Base-by-base conservation (phyloP, 2,329 filamentous ascomycete species). In the Ophidiomyces ophidiicola region DNA sequence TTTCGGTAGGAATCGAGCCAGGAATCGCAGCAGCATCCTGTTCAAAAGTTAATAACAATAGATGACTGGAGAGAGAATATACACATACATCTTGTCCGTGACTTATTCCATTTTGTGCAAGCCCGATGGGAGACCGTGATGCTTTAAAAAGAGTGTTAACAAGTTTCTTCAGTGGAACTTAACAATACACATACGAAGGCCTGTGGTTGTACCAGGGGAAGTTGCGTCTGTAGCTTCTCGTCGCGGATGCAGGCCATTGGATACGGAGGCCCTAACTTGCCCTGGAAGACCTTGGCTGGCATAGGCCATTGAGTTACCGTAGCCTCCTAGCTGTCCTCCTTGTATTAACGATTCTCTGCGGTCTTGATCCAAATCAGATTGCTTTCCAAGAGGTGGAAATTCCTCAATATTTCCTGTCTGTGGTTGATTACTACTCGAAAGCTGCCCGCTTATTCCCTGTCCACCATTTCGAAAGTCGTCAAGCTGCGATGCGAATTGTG, bases 371-470 rank as follows among this genome's bases (percentile, higher is more conserved):
- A 44, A 30, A 15, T 44, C 46, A 12, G 36, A 30, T 19, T 68
- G 68, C 33, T 70, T 67, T 37, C 71, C 68, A 34, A 77, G 56
- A n/a, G 74, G 71, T 43, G 72, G 72, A 43, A 76, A 77, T 39
- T 76, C 73, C 11, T 76, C 72, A 33, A 73, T 71, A 48, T 68
- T 72, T 46, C 68, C 67, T 18, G 71, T 65, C 47, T 72, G 69
- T 29, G 70, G 69, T 45, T 74, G 71, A 26, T 57, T 58, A 28
- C 61, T 59, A 15, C 62, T 62, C 36, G 66, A 63, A 35, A 72
- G 54, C 50, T 71, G 69, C 36, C 68, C 67, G 39, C 68, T 67
- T 25, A 70, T 68, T 33, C 62, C 63, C 52, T 73, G 69, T 23
- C 67, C 69, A 26, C 72, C 72, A 48, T 70, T 74, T 25, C 72